A percentile compares a stretch with the other conserved stretches of the same genome.
phyloP scores from a whole-genome alignment of 139 green algal genomes.

The Auxenochlorella protothecoides region DNA sequence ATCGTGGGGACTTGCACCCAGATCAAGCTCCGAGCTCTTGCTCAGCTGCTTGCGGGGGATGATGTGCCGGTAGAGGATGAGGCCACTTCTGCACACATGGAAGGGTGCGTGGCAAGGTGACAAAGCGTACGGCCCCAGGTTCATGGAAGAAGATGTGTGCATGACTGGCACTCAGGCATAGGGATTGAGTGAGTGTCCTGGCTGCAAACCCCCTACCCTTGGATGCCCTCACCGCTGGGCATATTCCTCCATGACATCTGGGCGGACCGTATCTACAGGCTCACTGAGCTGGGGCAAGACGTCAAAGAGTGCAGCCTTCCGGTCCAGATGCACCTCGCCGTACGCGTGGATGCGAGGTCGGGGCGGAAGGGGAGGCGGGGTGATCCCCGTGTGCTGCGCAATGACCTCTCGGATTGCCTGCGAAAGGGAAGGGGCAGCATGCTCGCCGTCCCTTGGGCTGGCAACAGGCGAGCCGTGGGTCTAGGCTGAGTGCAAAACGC shows the following conservation, averaged over 20 bases:
- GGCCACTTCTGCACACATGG: slow-evolving; percentile 17
- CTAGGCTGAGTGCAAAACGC: not conserved
- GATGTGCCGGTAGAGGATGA: slow-evolving; percentile 36
- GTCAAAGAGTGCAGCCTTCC: not conserved
- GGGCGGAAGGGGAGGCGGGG: slow-evolving; percentile 18
- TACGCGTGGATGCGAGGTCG: slow-evolving; percentile 14
- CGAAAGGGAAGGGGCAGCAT: not conserved
- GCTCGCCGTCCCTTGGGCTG: not conserved
- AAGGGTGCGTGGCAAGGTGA: not conserved
- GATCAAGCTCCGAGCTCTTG: slow-evolving; percentile 8
- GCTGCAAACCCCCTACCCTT: too few species aligned
- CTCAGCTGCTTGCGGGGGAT: not conserved
- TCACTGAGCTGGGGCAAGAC: too few species aligned
- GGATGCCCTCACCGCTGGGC: slow-evolving; percentile 27
- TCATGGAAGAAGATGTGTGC: too few species aligned
- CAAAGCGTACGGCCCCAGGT: not conserved
- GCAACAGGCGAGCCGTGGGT: not conserved
- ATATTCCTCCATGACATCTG: slow-evolving; percentile 48
- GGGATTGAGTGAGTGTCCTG: too few species aligned
- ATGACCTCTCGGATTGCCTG: slow-evolving; percentile 35
- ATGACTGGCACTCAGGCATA: too few species aligned
- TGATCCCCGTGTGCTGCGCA: slow-evolving; percentile 10
- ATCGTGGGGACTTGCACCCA: slow-evolving; percentile 20
- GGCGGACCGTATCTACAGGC: not conserved
- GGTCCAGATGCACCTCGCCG: slow-evolving; percentile 20